Evolutionary conservation across 495 filamentous ascomycete species (phyloP), one percentile per base, ranked within the genome.

Genomic region (Friedmanniomyces simplex): DNA sequence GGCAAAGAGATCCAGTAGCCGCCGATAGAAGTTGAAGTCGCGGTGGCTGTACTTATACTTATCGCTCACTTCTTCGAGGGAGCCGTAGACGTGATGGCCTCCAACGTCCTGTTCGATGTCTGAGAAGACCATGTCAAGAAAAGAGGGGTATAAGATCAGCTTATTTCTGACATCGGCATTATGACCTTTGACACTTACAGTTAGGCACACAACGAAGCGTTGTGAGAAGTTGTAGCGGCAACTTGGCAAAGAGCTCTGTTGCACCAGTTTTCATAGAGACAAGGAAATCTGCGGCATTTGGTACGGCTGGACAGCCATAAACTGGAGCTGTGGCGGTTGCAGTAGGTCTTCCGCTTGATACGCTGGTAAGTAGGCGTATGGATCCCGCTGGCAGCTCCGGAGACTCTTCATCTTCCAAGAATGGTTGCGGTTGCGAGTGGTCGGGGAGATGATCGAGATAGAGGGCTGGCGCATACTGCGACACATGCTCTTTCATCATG

Each of bases 11-110:
- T n/a, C n/a, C n/a, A n/a, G n/a, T n/a, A n/a, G n/a, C n/a, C n/a
- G n/a, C n/a, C 73, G 73, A 66, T 80, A 80, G 58, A 78, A 62
- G 41, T 75, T 55, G 63, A 81, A 81, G 54, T 79, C 77, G 0
- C 63, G 56, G 42, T 76, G 66, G 12, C 63, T 66, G 4, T 68
- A 47, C 42, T 63, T 71, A 12, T 75, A 67, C 0, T 62, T 61
- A 16, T 57, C 43, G 46, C 69, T 67, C 59, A 80, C 71, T 41
- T 69, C 63, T 21, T 66, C 64, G 37, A 81, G 68, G 21, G 72
- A 74, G 62, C 79, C 76, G 66, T 77, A 67, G 51, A 79, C 66
- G 28, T 69, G 66, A 34, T 76, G 67, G 22, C 71, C 73, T 26
- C 69, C 67, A 51, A 80, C 73, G 12, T 66, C 62, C 55, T 79